These are phyloP conservation scores for Naganishia onofrii DNA, from an alignment of 768 basidiomycete genomes.

Conservation along the genomic window DNA sequence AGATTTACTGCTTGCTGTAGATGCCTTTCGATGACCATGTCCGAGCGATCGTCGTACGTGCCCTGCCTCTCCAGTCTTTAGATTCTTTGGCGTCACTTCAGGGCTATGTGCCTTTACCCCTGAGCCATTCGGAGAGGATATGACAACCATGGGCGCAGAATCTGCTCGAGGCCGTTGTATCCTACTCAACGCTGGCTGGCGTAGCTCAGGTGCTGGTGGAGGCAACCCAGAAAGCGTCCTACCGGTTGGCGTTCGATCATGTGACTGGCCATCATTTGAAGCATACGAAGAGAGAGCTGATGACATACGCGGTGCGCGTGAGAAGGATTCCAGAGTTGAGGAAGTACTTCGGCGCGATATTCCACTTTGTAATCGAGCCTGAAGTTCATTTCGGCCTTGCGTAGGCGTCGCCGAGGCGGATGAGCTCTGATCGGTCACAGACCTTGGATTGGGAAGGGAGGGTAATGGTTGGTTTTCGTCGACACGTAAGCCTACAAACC, in stretches of 20 bases:
- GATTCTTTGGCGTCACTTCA: background rate
- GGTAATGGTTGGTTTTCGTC: slow-evolving; percentile 19
- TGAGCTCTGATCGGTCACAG: background rate
- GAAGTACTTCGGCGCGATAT: slow-evolving; percentile 10
- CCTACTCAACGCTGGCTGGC: slow-evolving; percentile 34
- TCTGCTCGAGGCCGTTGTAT: slow-evolving; percentile 43
- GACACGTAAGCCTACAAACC: background rate
- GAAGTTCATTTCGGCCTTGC: background rate
- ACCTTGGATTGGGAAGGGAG: slow-evolving; percentile 4
- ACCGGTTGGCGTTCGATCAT: slow-evolving; percentile 26
- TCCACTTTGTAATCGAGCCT: background rate
- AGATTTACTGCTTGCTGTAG: slow-evolving; percentile 17
- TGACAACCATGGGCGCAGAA: slow-evolving; percentile 43
- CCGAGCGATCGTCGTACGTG: background rate
- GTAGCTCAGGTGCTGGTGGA: slow-evolving; percentile 35
- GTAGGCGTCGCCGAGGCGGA: slow-evolving; percentile 15
- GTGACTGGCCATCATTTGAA: slow-evolving; percentile 10
- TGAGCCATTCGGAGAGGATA: slow-evolving; percentile 24
- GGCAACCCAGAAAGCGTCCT: slow-evolving; percentile 28
- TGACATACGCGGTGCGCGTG: background rate
- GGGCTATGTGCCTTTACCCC: background rate
- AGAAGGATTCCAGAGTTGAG: slow-evolving; percentile 10
- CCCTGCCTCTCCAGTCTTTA: background rate
- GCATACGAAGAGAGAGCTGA: background rate
- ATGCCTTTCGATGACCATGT: slow-evolving; percentile 23